Base-by-base conservation (phyloP, 2,329 filamentous ascomycete species). In the Aspergillus sclerotialis region DNA sequence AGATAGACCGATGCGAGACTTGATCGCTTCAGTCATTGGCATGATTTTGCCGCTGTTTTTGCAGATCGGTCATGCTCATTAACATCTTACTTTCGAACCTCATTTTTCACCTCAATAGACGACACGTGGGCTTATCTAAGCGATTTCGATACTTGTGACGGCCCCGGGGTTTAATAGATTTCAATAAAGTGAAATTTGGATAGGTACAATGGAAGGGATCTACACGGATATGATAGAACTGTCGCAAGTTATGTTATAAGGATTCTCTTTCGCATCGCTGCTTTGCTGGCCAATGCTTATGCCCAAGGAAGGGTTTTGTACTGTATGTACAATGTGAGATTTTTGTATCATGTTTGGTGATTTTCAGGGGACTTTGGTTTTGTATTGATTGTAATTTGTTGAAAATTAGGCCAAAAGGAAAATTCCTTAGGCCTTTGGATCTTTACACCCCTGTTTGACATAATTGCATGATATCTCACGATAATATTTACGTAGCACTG, bases 11-110 rank as follows among this genome's bases (percentile, higher is more conserved):
- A 60, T 67, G 55, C 55, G 60, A 43, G 65, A 69, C 44, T 45
- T 69, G 38, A 55, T 63, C 32, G 64, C 64, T 21, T 67, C 65
- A 26, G 60, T 67, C n/a, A 50, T 67, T 40, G 65, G 65, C 36
- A 69, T 69, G 65, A 58, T 67, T 18, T 35, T 69, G 36, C 65
- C 65, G 9, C 43, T 69, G 29, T 68, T 69, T 43, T 42, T 68
- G 39, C 65, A 69, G 46, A 59, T 69, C 38, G 65, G 65, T 23
- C 65, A 69, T 56, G 64, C 64, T 33, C 64, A 68, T 43, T 68
- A 42, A 59, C 17, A 14, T 28, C 30, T 25, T 13, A 16, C 30
- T 23, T 15, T 26, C 28, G 31, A 14, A 21, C 14, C 30, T 28
- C n/a, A n/a, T 30, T 33, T 25, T 32, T 12, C 12, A n/a, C n/a